A percentile compares a stretch with the other conserved stretches of the same genome.
Conservation (phyloP, 345 rosid genomes). For the Salix caprea region DNA sequence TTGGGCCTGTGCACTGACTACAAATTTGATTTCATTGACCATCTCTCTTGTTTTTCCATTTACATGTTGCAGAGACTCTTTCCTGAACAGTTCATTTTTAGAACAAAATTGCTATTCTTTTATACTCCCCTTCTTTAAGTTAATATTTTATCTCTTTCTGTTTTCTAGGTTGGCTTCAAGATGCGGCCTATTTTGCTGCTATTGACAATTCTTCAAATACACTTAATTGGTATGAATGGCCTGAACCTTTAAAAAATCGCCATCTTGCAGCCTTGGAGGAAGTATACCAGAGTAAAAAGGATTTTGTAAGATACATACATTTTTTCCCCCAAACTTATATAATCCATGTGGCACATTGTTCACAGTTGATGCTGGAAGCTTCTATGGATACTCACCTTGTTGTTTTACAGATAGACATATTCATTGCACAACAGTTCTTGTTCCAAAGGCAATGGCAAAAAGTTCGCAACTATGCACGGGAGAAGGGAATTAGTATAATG, state of each 20-base stretch:
- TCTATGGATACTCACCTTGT: constrained; percentile 12
- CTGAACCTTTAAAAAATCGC: constrained; percentile 66
- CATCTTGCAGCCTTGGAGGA: constrained; percentile 89
- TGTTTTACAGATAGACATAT: constrained; percentile 63
- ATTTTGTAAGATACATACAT: constrained; percentile 56
- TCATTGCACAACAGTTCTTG: constrained; percentile 85
- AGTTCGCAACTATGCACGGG: constrained; percentile 59
- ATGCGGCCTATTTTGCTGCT: constrained; percentile 95
- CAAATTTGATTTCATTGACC: no score
- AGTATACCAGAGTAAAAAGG: constrained; percentile 63
- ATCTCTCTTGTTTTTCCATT: no score
- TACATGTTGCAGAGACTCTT: not conserved
- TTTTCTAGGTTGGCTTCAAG: constrained; percentile 88
- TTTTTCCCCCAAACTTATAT: not conserved
- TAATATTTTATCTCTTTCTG: constrained; percentile 3
- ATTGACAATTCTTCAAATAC: constrained; percentile 55
- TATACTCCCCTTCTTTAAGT: not conserved
- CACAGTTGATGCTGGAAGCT: not conserved
- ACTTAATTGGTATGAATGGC: constrained; percentile 86
- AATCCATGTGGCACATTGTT: constrained; percentile 10
- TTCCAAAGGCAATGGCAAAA: constrained; percentile 97
- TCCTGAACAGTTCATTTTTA: not conserved
- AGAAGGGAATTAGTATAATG: constrained; percentile 80
- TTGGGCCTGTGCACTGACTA: no score
- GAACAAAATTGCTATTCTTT: not conserved